Conservation (phyloP, 2,329 filamentous ascomycete species). For the Colletotrichum sp. region DNA sequence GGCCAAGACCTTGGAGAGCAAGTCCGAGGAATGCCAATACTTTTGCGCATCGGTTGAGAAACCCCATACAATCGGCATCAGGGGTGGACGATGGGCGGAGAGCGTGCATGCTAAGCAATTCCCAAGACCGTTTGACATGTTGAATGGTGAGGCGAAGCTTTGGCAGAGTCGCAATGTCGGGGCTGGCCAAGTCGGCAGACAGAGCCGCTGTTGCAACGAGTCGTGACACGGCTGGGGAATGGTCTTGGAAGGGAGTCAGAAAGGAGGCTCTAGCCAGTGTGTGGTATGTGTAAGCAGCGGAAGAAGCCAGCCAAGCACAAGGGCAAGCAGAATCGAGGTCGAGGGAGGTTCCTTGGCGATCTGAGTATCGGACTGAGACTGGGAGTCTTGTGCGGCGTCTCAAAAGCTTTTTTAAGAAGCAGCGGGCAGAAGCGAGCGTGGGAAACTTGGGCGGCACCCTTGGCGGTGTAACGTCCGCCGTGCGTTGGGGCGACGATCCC, state of each 20-base stretch:
- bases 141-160: constrained; percentile 16
- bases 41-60: not conserved
- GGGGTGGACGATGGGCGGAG: not conserved
- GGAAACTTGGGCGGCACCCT: constrained; percentile 6
- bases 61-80: not conserved
- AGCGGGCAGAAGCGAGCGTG: not conserved
- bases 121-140: not conserved
- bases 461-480: constrained; percentile 14
- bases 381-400: constrained; percentile 22
- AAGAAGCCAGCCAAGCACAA: not conserved
- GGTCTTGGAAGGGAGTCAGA: not conserved
- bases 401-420: constrained; percentile 21
- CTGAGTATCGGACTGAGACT: constrained; percentile 19
- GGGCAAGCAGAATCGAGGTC: not conserved
- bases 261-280: not conserved
- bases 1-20: constrained; percentile 3
- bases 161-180: constrained; percentile 11
- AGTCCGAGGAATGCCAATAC: not conserved
- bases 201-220: constrained; percentile 5
- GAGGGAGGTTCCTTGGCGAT: constrained; percentile 19
- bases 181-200: constrained; percentile 9
- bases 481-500: not conserved
- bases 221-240: not conserved
- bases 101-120: not conserved
- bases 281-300: constrained; percentile 3